Conservation (phyloP, 768 basidiomycete genomes). For the Tricholoma matsutake region DNA sequence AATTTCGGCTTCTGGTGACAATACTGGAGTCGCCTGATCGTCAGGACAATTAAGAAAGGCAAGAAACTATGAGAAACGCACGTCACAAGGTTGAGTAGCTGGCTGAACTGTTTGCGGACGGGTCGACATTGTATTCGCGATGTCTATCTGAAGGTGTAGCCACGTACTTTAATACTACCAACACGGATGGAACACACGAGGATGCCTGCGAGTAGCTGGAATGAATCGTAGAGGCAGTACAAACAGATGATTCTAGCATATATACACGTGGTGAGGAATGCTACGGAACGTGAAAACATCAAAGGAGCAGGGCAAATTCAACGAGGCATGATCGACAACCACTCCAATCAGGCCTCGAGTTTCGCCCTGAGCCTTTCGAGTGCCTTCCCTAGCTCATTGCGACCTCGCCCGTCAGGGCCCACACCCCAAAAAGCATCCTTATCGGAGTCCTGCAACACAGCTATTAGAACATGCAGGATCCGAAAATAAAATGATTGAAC, state of each 20-base stretch:
- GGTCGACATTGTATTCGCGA: conserved; percentile 9
- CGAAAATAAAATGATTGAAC: conserved; percentile 27
- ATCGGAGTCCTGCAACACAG: conserved; percentile 58
- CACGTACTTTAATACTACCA: conserved; percentile 11
- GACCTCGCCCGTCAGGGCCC: conserved; percentile 60
- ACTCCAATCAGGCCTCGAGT: conserved; percentile 31
- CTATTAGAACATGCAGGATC: conserved; percentile 6
- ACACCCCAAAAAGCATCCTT: conserved; percentile 80
- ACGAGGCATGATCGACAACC: conserved; percentile 29
- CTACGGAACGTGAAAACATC: neutral
- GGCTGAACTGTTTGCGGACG: conserved; percentile 13
- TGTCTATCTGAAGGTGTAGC: neutral
- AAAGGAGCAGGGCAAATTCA: conserved; percentile 5
- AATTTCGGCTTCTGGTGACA: conserved; percentile 51
- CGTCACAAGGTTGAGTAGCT: conserved; percentile 38
- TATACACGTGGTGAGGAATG: conserved; percentile 1
- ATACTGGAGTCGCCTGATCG: conserved; percentile 29
- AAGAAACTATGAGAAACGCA: conserved; percentile 18
- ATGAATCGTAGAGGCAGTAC: neutral
- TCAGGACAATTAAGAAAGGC: neutral
- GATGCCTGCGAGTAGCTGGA: neutral
- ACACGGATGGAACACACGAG: neutral
- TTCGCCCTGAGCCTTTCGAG: conserved; percentile 58
- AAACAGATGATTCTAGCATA: conserved; percentile 1
- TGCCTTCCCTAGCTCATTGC: conserved; percentile 73